Base-by-base conservation (phyloP, 2,329 filamentous ascomycete species). In the Penicillium paneum region DNA sequence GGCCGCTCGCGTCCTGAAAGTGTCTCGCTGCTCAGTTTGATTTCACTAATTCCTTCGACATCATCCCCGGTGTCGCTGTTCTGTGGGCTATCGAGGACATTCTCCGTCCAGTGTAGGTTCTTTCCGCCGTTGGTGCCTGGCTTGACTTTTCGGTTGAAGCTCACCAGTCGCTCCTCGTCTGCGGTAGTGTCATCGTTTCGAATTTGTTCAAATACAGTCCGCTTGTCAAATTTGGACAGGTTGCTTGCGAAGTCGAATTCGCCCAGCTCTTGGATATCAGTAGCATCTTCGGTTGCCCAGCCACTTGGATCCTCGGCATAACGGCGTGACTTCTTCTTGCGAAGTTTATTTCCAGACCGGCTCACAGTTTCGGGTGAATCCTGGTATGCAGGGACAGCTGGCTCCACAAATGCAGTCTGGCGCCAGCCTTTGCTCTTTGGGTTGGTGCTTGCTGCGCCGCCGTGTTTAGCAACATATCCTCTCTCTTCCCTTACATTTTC, bases 241-340 rank as follows among this genome's bases (percentile, higher is more conserved):
- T 91, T 91, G 51, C 85, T 86, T 64, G 90, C 87, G 66, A 97
- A 97, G 72, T 97, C 93, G 65, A 97, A 97, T 57, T 97, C 94
- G 11, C 89, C 90, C 79, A 94, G 83, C 69, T 95, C 93, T 74
- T 93, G 90, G 21, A 94, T 90, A 69, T 97, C 94, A 0, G 91
- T 97, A 21, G 93, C 92, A 67, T 97, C 93, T 69, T 97, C 94
- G 0, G 93, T 97, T 4, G 90, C 91, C 92, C 93, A 97, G 3
- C 91, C 93, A 69, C 91, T 95, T 40, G 90, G 74, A 50, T 81
- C 78, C 53, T 83, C 81, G 8, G 64, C 83, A 57, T 78, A 76
- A 62, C 75, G 74, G 61, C 73, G 68, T 72, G 73, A 66, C 57
- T 71, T 69, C 57, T 75, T 77, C 54, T 76, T 77, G 60, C 79